Conservation (phyloP, 176 grass and related monocot species). For the Guadua angustifolia region DNA sequence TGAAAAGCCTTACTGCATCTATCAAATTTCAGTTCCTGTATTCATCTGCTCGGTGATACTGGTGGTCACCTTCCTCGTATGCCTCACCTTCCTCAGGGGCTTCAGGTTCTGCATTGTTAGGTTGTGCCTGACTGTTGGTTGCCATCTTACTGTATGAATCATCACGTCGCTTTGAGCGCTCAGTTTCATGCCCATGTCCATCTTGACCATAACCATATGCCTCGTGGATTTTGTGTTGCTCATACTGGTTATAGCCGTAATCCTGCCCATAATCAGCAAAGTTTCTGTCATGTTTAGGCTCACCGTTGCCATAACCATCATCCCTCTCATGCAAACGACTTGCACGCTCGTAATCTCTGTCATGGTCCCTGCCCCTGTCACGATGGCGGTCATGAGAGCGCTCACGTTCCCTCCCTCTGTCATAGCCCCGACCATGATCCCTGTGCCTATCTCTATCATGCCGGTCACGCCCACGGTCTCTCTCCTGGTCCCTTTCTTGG, state of each 20-base stretch:
- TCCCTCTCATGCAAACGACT: constrained; percentile 53
- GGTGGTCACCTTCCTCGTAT: constrained; percentile 51
- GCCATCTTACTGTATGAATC: constrained; percentile 32
- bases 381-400: constrained; percentile 48
- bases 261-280: constrained; percentile 41
- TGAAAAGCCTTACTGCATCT: background rate
- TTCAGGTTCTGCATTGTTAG: constrained; percentile 42
- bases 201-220: constrained; percentile 52
- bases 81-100: constrained; percentile 63
- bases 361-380: constrained; percentile 54
- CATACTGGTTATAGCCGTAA: constrained; percentile 43
- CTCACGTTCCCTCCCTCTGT: constrained; percentile 49
- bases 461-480: constrained; percentile 55
- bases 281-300: constrained; percentile 48
- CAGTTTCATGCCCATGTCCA: constrained; percentile 42
- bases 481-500: constrained; percentile 38
- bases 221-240: constrained; percentile 39
- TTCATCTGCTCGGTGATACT: constrained; percentile 46
- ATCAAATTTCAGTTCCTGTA: constrained; percentile 20
- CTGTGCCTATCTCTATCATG: constrained; percentile 56
- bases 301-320: constrained; percentile 44
- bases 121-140: constrained; percentile 7
- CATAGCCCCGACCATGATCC: constrained; percentile 56
- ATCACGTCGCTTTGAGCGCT: constrained; percentile 7
- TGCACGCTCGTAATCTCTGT: constrained; percentile 44